Base-by-base conservation (phyloP, 805 yeast genomes). In the Lachancea fermentati region DNA sequence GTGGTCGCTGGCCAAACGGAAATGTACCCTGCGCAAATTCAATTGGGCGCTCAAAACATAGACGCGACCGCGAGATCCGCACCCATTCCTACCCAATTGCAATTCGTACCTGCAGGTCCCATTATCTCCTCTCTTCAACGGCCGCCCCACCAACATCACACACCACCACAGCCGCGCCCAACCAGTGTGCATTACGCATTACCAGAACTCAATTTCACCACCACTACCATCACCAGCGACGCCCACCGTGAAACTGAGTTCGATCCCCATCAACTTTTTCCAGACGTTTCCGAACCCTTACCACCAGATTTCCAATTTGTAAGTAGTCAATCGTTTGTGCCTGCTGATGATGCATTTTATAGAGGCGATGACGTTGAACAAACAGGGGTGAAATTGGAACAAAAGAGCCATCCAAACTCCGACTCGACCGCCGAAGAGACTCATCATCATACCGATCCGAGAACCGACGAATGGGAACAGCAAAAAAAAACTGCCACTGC, bases 251-350 rank as follows among this genome's bases (percentile, higher is more conserved):
- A 12, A 4, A 24, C 28, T 18, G 14, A 4, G 4, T 38, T 38
- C 33, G 41, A 38, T 14, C 41, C 41, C 11, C 41, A 33, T 32
- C 37, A 17, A 9, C 22, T 38, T 25, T 38, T 38, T 13, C 41
- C 41, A 9, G 41, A 38, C 22, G 37, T 38, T 17, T 38, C 41
- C 9, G 19, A 38, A 25, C 41, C 41, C 13, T 24, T 38, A 28
- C 41, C 41, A 4, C 32, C 41, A 5, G 41, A 38, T 19, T 38
- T 38, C 16, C 36, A 38, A 6, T 38, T 38, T 28, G 22, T 19
- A 18, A 33, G 29, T 32, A 15, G 32, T 8, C 13, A 29, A 29
- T 8, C 13, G 8, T 13, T 32, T 16, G 35, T 15, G 8, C 4
- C 19, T 32, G 17, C 32, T 16, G 18, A 16, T n/a, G 32, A 5